Percentiles rank a stretch among this genome's conserved stretches.
Conservation (phyloP, 2,329 filamentous ascomycete species). For the Hypoxylon rubiginosum region DNA sequence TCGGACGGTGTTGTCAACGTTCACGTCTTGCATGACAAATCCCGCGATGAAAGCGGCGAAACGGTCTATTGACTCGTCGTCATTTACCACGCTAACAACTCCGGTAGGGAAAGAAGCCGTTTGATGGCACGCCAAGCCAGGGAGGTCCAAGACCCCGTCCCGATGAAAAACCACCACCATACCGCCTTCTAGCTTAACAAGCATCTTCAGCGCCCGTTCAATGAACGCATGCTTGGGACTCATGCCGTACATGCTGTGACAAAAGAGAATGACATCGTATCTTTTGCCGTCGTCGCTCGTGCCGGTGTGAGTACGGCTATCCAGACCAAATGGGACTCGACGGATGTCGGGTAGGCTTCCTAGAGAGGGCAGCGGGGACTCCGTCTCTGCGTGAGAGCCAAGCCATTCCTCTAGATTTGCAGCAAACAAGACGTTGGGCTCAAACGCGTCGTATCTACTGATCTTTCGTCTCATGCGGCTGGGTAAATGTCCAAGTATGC, state of each 20-base stretch:
- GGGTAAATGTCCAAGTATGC: constrained; percentile 65
- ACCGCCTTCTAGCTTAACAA: constrained; percentile 57
- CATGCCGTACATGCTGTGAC: constrained; percentile 75
- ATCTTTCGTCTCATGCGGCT: constrained; percentile 57
- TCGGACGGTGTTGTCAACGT: constrained; percentile 51
- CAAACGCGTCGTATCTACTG: constrained; percentile 66
- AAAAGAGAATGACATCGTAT: constrained; percentile 71
- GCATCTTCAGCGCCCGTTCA: constrained; percentile 61
- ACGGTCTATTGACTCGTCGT: constrained; percentile 61
- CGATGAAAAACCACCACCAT: constrained; percentile 70
- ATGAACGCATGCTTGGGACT: constrained; percentile 62
- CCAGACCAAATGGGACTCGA: constrained; percentile 55
- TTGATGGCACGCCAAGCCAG: constrained; percentile 62
- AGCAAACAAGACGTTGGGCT: constrained; percentile 65
- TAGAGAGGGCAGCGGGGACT: constrained; percentile 58
- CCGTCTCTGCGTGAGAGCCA: constrained; percentile 42
- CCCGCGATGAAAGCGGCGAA: constrained; percentile 68
- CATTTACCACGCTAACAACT: constrained; percentile 57
- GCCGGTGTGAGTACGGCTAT: constrained; percentile 44
- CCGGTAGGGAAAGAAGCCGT: constrained; percentile 63
- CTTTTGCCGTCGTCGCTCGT: constrained; percentile 48
- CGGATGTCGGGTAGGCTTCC: constrained; percentile 56
- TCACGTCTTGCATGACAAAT: constrained; percentile 53
- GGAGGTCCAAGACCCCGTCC: constrained; percentile 58
- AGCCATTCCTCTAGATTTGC: constrained; percentile 60